Base-by-base conservation (phyloP, 2,329 filamentous ascomycete species). In the Aphanoascus verrucosus region DNA sequence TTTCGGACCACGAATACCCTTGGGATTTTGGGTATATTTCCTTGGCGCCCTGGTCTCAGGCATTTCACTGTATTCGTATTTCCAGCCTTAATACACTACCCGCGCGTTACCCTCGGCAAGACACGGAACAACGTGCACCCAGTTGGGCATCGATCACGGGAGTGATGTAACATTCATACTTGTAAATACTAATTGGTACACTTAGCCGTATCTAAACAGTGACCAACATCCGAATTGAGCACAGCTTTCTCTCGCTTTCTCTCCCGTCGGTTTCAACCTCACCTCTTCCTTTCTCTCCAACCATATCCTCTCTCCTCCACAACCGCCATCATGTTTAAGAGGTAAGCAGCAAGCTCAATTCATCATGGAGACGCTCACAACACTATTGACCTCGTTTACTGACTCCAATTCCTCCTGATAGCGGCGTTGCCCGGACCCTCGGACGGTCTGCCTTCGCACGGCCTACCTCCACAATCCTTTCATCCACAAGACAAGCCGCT, bases 401-500 rank as follows among this genome's bases (percentile, higher is more conserved):
- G 49, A 53, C 31, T 54, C 54, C 53, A 48, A 47, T 59, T 58
- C 55, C 54, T 59, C 52, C 49, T 20, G 20, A 42, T 66, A 84
- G 81, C 78, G 81, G 80, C 74, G 73, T 84, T 72, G 77, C 80
- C 74, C 77, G 80, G 74, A 77, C 77, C 72, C 76, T 81, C 69
- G 78, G 79, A 74, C 78, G 77, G 71, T 73, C 77, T 68, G 72
- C 76, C 65, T 73, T 79, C 68, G 73, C 77, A 69, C 75, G 78
- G 67, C 77, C 78, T 66, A 72, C 70, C 63, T 66, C 76, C 67
- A 67, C 73, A 67, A 71, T 72, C 69, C 76, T 70, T 63, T 66
- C 76, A 67, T 67, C 73, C 67, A 72, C 72, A 69, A 75, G 74
- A 68, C 74, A 74, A 69, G 75, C 78, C 63, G 71, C 77, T 67